Evolutionary conservation across 495 filamentous ascomycete genomes (phyloP).

Genomic region (Podospora tetraspora): DNA sequence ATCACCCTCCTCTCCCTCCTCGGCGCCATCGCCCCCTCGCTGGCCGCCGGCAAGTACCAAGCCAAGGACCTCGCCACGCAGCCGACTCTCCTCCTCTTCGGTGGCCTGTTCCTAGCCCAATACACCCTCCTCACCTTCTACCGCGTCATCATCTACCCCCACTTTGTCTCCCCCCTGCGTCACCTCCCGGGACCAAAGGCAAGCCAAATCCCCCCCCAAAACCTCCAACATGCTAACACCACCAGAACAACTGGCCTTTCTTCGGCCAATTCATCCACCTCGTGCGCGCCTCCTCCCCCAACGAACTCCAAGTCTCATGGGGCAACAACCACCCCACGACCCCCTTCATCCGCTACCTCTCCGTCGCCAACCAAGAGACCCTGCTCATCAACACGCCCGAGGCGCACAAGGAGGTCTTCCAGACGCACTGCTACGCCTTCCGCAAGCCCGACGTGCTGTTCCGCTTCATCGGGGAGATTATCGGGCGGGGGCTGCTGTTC

Average conservation of each 20-base stretch:
- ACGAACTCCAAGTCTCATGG: constrained; percentile 21
- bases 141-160: constrained; percentile 22
- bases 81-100: neutral
- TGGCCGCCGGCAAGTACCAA: neutral
- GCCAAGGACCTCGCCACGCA: neutral
- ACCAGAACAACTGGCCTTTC: constrained; percentile 14
- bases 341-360: constrained; percentile 29
- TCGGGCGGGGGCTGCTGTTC: constrained; percentile 27
- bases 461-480: constrained; percentile 23
- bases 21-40: neutral
- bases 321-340: constrained; percentile 9
- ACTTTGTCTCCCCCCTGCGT: constrained; percentile 21
- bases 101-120: constrained; percentile 14
- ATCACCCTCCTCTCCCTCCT: neutral
- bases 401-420: constrained; percentile 28
- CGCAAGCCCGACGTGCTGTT: constrained; percentile 21
- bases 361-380: constrained; percentile 23
- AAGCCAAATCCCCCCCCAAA: neutral
- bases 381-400: constrained; percentile 25
- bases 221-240: neutral
- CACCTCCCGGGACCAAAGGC: constrained; percentile 23
- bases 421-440: constrained; percentile 27
- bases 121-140: constrained; percentile 21
- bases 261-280: constrained; percentile 20
- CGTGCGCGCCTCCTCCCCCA: constrained; percentile 16